These are phyloP conservation scores for Arthrobotrys entomopaga DNA, from an alignment of 2,329 filamentous ascomycete species.

Conservation along the genomic window DNA sequence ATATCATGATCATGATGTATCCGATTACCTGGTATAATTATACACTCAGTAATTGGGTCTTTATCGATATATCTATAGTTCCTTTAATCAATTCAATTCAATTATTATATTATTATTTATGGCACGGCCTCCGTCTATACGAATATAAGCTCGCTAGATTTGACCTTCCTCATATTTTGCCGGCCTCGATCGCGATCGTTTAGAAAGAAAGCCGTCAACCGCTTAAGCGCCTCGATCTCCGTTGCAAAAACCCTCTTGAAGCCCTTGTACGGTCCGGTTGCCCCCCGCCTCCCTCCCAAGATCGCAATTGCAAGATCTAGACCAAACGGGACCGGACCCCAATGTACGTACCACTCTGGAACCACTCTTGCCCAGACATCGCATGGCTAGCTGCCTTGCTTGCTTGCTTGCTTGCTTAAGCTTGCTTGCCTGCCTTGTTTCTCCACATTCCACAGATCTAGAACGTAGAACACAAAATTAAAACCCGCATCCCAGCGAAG, in stretches of 20 bases:
- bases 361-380: slow-evolving; percentile 5
- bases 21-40: no score
- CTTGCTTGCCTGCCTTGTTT: slow-evolving; percentile 25
- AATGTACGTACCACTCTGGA: neutral
- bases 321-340: slow-evolving; percentile 16
- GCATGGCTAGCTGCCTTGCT: slow-evolving; percentile 20
- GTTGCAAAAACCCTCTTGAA: slow-evolving; percentile 18
- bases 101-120: no score
- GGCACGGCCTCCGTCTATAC: no score
- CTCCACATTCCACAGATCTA: slow-evolving; percentile 54
- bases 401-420: slow-evolving; percentile 28
- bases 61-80: no score
- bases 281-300: slow-evolving; percentile 2
- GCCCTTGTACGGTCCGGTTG: slow-evolving; percentile 6
- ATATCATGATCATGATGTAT: no score
- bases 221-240: slow-evolving; percentile 52
- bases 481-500: slow-evolving; percentile 8
- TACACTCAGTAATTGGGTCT: no score
- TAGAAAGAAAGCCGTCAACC: slow-evolving; percentile 26
- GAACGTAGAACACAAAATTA: slow-evolving; percentile 21
- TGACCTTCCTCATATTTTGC: no score
- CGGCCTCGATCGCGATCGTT: slow-evolving; percentile 18
- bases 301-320: slow-evolving; percentile 18
- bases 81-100: no score
- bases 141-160: no score